Evolutionary conservation across 345 rosid species (phyloP), one percentile per base, ranked within the genome.

Genomic region (Turnera subulata): DNA sequence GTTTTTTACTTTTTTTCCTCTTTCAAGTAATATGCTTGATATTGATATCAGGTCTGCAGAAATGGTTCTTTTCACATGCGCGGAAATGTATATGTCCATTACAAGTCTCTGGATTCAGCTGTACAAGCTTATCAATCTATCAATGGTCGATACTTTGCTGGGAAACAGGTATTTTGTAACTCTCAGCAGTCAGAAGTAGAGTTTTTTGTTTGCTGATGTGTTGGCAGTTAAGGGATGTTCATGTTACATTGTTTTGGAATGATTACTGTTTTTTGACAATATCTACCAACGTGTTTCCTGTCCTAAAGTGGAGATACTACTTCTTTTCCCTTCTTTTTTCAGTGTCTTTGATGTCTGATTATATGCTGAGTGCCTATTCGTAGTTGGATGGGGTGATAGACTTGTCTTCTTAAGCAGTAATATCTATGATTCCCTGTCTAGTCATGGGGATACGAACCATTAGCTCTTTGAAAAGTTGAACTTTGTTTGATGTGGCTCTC

Each of bases 21-120:
- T 35, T 66, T 59, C 11, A 20, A 59, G 43, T 65, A 19, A 65
- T 42, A 25, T 57, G 51, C 48, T 15, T 18, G 37, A 29, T 69
- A 25, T 63, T 53, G 50, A 35, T 71, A 46, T 62, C 83, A 89
- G 97, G 96, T 76, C 56, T 89, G 99, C 73, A 86, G 66, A 81
- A 89, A 93, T 66, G 82, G 96, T 68, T 82, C 97, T 15, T 75
- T 77, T 76, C 99, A 93, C 82, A 78, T 89, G 83, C 80, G 82
- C 68, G 99, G 99, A 65, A 89, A 93, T 72, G 89, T 89, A 17
- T 93, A 89, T 61, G 88, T 85, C 39, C 97, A 89, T 42, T 93
- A 82, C 62, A 82, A 86, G 69, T 80, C 82, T 10, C 26, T 89
- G 80, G 97, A 93, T 68, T 85, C 96, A 39, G 86, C 97, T 58